Evolutionary conservation across 2,329 filamentous ascomycete genomes (phyloP), one percentile per base, ranked within the genome.

Genomic region (Emericellopsis cladophorae): DNA sequence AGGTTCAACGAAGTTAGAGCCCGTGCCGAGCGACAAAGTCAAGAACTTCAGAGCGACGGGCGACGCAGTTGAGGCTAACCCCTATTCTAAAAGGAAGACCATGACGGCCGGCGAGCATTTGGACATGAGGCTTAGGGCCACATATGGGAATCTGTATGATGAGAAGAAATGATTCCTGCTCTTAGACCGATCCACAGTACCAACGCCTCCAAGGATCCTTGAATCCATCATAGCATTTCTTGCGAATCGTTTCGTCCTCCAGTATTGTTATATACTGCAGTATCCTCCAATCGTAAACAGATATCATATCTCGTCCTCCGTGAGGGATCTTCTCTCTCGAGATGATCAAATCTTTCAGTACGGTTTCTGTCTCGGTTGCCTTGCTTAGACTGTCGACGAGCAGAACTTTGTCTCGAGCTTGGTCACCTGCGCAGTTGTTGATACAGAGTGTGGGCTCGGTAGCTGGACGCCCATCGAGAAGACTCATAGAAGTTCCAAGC

Each of bases 31-130:
- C 53, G 64, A 72, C 45, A 59, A 68, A 37, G 75, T 82, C 4
- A 60, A 53, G 48, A 57, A 52, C 40, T 66, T 64, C 40, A 55
- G 56, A 29, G 61, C 57, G 33, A 50, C 53, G 0, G 54, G 51
- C 16, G 55, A 50, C 21, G 46, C 50, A 9, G 44, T 50, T 1
- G 56, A 59, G 34, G 52, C 50, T 31, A 73, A 72, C 40, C 68
- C 67, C 2, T 68, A 71, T 49, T 66, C 66, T 1, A 65, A 70
- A 49, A 65, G 66, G 39, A 73, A 68, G 54, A 69, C 76, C 2
- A 57, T 82, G 53, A 82, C 77, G 1, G 78, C 79, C 2, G 66
- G 72, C 48, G 74, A 81, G 54, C 79, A 83, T 55, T 54, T 83
- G 42, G 65, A 70, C 47, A 76, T 76, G 66, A 64, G 78, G 41